Evolutionary conservation across 805 yeast genomes (phyloP).

Genomic region (Groenewaldozyma salmanticensis): DNA sequence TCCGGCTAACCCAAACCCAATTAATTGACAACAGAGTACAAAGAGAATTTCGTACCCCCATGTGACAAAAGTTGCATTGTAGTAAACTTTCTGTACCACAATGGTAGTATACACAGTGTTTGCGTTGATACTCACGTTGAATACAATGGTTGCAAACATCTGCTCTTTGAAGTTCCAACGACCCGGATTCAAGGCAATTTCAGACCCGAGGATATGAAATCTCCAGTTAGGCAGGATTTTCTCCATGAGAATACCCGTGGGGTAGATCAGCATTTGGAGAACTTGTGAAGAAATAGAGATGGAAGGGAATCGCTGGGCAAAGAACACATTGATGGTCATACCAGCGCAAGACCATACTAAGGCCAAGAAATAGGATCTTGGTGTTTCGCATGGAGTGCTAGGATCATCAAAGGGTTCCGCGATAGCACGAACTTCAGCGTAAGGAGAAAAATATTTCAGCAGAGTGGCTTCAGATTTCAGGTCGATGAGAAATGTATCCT

Average conservation of each 20-base stretch:
- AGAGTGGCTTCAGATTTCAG: conserved; percentile 32
- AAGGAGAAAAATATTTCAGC: conserved; percentile 36
- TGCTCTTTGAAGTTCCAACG: conserved; percentile 54
- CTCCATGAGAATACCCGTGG: conserved; percentile 42
- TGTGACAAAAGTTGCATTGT: conserved; percentile 5
- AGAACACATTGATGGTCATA: conserved; percentile 46
- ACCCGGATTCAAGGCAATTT: conserved; percentile 44
- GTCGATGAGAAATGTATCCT: conserved; percentile 18
- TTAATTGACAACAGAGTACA: conserved; percentile 36
- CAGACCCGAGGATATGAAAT: conserved; percentile 30
- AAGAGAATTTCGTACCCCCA: conserved; percentile 29
- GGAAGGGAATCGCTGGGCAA: conserved; percentile 44
- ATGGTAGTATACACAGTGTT: conserved; percentile 9
- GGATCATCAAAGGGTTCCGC: conserved; percentile 44
- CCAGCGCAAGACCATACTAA: conserved; percentile 41
- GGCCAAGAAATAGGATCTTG: conserved; percentile 35
- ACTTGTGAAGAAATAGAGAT: conserved; percentile 35
- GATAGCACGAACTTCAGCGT: conserved; percentile 50
- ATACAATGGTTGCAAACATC: conserved; percentile 43
- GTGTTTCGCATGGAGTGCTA: conserved; percentile 35
- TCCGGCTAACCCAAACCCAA: conserved; percentile 42
- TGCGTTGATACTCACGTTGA: conserved; percentile 34
- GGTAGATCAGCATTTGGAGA: conserved; percentile 43
- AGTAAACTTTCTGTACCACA: conserved; percentile 10
- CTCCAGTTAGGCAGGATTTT: conserved; percentile 38